Evolutionary conservation across 768 basidiomycete genomes (phyloP), one percentile per base, ranked within the genome.

Genomic region (Thelephora ganbajun): DNA sequence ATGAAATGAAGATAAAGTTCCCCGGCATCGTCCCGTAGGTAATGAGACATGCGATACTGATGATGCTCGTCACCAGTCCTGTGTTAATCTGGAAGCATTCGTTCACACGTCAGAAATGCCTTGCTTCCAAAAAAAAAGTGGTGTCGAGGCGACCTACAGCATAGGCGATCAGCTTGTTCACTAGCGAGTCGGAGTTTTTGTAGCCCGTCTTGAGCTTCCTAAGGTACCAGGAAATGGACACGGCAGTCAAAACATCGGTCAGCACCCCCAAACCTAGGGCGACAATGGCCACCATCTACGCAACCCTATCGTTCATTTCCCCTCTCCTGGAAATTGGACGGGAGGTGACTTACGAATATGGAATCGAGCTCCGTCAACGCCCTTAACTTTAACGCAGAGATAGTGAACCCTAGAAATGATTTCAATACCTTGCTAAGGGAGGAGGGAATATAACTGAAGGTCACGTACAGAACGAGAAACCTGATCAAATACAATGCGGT

Each of bases 1-100:
- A 68, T 7, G 70, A 69, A 35, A 74, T 66, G 56, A 79, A 84
- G 46, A 78, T 70, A 44, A 84, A 67, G 53, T 79, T 81, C 12
- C 48, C 50, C 0, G 74, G 68, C 60, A 73, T 66, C 26, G 68
- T 51, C 54, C 81, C 71, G 56, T 75, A 84, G 79, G 26, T 30
- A 30, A 30, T 9, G 26, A 30, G 26, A 30, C 26, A 30, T 83
- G 50, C 4, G n/a, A 14, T 33, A 36, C 35, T 30, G 35, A 44
- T 41, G 20, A 30, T 9, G 26, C 26, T 30, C 5, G 26, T 30
- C 26, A 30, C 26, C 26, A 66, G 63, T 16, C 80, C 80, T 0
- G 79, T 81, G 51, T 76, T 79, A 36, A 82, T 61, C 39, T 41
- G 4, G 26, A 30, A 30, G 26, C 9, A 9, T 30, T 9, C 5